These are phyloP conservation scores for Plasmodium adleri DNA, from an alignment of 169 alveolate genomes.

Conservation along the genomic window DNA sequence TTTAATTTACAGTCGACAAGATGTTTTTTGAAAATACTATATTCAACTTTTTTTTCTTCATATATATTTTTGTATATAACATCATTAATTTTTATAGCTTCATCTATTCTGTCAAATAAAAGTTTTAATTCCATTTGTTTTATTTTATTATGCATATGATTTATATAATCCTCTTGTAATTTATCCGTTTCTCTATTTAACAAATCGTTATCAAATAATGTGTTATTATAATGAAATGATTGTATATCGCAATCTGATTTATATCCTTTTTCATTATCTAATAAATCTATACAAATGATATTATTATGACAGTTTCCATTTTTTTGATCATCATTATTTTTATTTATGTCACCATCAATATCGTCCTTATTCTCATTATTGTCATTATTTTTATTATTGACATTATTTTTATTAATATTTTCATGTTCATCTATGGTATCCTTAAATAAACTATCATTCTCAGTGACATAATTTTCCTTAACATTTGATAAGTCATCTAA, in stretches of 20 bases:
- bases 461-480: background rate
- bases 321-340: background rate
- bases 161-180: slow-evolving; percentile 59
- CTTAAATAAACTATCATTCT: background rate
- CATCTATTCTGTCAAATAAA: slow-evolving; percentile 58
- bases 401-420: background rate
- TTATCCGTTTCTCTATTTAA: slow-evolving; percentile 35
- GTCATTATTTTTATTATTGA: background rate
- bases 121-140: slow-evolving; percentile 40
- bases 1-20: slow-evolving; percentile 50
- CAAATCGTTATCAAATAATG: background rate
- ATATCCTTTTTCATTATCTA: background rate
- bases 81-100: slow-evolving; percentile 58
- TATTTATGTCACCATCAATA: background rate
- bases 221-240: background rate
- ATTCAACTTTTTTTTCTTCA: slow-evolving; percentile 38
- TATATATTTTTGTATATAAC: slow-evolving; percentile 15
- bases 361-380: background rate
- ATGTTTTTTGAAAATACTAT: slow-evolving; percentile 29
- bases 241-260: background rate
- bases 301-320: background rate
- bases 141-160: slow-evolving; percentile 48
- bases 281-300: background rate
- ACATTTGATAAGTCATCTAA: background rate
- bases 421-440: background rate